These are phyloP conservation scores for Adansonia rubrostipa DNA, from an alignment of 441 rosid genomes.

Conservation along the genomic window DNA sequence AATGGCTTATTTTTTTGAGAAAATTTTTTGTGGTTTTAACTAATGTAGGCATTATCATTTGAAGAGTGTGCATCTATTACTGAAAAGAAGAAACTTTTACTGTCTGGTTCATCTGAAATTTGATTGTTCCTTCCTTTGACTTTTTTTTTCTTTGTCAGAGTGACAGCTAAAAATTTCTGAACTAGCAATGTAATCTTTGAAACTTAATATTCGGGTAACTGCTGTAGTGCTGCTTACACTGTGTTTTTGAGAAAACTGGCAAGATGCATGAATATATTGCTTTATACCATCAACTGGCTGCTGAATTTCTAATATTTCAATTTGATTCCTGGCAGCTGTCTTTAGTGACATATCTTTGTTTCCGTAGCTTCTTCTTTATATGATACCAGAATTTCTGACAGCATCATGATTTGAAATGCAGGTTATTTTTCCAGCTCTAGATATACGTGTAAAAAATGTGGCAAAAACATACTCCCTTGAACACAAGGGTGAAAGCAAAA, in stretches of 20 bases:
- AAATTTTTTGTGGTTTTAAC: background rate
- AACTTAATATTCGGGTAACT: background rate
- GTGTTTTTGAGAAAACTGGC: conserved; percentile 4
- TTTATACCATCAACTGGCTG: background rate
- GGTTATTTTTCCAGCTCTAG: conserved; percentile 61
- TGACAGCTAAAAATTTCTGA: background rate
- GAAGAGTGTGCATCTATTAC: background rate
- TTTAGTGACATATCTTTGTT: conserved; percentile 1
- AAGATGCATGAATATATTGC: background rate
- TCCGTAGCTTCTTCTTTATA: conserved; percentile 15
- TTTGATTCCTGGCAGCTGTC: too few relatives aligned
- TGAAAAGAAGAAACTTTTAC: background rate
- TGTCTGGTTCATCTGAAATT: background rate
- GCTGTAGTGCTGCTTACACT: background rate
- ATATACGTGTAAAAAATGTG: conserved; percentile 55
- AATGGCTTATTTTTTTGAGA: background rate
- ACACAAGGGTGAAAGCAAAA: conserved; percentile 50
- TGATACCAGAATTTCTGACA: conserved; percentile 7
- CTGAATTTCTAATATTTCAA: background rate
- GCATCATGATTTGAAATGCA: conserved; percentile 32
- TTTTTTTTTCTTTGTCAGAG: background rate
- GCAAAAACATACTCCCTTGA: conserved; percentile 54
- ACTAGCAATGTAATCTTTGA: background rate
- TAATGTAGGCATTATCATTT: background rate
- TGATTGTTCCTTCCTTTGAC: background rate